phyloP scores from a whole-genome alignment of 352 stramenopile genomes.

The Globisporangium nunn region DNA sequence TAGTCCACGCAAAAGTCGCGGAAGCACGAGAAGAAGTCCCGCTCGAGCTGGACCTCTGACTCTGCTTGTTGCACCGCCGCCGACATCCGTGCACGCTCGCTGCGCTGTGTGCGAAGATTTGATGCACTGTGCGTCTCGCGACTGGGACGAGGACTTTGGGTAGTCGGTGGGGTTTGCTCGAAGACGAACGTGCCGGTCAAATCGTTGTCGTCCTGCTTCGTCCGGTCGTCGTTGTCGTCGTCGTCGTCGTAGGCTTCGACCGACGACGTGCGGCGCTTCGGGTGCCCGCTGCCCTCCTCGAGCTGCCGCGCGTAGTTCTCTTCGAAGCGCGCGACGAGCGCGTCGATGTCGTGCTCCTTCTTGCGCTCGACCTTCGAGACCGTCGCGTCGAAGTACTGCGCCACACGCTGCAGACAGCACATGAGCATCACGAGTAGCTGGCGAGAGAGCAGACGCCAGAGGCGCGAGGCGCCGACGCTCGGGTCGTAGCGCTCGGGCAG shows the following conservation, averaged over 20 bases:
- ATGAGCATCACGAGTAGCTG: slow-evolving; percentile 69
- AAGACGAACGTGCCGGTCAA: slow-evolving; percentile 4
- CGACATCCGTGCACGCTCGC: not conserved
- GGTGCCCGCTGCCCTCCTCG: slow-evolving; percentile 23
- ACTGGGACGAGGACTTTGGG: not conserved
- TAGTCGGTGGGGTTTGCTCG: not conserved
- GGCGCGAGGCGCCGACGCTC: slow-evolving; percentile 19
- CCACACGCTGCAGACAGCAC: slow-evolving; percentile 62
- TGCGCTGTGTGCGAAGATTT: not conserved
- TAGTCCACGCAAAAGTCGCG: slow-evolving; percentile 63
- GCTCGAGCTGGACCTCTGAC: slow-evolving; percentile 15
- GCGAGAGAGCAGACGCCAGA: slow-evolving; percentile 49
- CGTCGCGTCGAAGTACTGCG: slow-evolving; percentile 62
- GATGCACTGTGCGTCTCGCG: not conserved
- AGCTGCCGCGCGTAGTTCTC: slow-evolving; percentile 35
- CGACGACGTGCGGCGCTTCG: slow-evolving; percentile 36
- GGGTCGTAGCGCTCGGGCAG: slow-evolving; percentile 32
- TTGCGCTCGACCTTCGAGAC: slow-evolving; percentile 26
- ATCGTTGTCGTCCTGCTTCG: slow-evolving; percentile 18
- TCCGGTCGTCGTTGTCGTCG: slow-evolving; percentile 37
- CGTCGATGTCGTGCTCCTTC: slow-evolving; percentile 29
- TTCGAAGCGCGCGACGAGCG: slow-evolving; percentile 36
- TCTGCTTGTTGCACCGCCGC: not conserved
- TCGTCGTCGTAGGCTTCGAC: slow-evolving; percentile 49
- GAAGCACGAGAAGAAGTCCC: slow-evolving; percentile 61